Conservation (phyloP, 2,329 filamentous ascomycete species). For the Alternaria solani region DNA sequence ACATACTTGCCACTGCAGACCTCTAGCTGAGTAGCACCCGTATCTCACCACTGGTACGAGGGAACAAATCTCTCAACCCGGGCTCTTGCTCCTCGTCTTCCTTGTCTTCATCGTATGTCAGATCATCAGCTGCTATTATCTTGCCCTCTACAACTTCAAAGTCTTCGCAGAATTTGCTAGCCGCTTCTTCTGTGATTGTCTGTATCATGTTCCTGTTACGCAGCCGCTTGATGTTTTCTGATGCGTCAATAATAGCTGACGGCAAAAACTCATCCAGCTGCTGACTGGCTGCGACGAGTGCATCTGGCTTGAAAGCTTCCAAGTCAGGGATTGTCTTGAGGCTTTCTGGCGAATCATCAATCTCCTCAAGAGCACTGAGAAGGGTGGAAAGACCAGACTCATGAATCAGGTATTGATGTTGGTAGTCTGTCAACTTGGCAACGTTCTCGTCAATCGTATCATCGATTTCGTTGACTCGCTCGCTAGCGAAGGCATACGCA, state of each 20-base stretch:
- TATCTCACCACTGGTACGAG: slow-evolving; percentile 70
- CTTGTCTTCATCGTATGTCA: slow-evolving; percentile 47
- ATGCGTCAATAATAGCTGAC: slow-evolving; percentile 90
- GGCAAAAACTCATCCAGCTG: slow-evolving; percentile 89
- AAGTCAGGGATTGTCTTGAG: slow-evolving; percentile 64
- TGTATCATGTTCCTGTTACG: slow-evolving; percentile 76
- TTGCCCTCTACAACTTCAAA: slow-evolving; percentile 76
- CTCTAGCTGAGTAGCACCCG: slow-evolving; percentile 67
- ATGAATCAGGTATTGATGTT: slow-evolving; percentile 75
- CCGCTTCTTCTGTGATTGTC: slow-evolving; percentile 81
- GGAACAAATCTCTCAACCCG: slow-evolving; percentile 65
- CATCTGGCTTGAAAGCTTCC: slow-evolving; percentile 65
- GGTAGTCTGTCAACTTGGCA: slow-evolving; percentile 68
- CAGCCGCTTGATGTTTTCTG: slow-evolving; percentile 78
- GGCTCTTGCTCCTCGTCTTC: slow-evolving; percentile 50
- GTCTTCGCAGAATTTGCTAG: slow-evolving; percentile 82
- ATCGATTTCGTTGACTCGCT: slow-evolving; percentile 64
- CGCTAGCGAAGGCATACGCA: slow-evolving; percentile 69
- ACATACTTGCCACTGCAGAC: slow-evolving; percentile 1
- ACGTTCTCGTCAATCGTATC: slow-evolving; percentile 64
- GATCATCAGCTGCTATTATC: slow-evolving; percentile 66
- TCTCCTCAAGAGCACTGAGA: slow-evolving; percentile 63
- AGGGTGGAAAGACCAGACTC: slow-evolving; percentile 77
- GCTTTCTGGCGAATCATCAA: slow-evolving; percentile 56
- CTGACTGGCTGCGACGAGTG: slow-evolving; percentile 74